Conservation (phyloP, 2,329 filamentous ascomycete genomes). For the Rutstroemia sydowiana region DNA sequence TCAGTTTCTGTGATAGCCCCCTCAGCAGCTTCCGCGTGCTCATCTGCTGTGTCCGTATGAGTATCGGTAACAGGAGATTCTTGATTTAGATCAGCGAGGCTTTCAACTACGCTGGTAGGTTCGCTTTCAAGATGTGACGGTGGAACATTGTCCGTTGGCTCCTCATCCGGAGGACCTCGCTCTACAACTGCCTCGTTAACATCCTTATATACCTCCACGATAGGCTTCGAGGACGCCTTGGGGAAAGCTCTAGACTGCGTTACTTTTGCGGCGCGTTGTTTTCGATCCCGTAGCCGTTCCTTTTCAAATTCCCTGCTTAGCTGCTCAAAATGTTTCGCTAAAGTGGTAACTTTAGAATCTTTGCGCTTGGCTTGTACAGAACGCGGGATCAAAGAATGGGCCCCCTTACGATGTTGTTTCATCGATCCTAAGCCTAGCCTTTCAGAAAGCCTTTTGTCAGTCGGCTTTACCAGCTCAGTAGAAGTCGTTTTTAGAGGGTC, state of each 20-base stretch:
- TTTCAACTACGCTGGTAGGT: slow-evolving; percentile 25
- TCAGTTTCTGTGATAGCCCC: slow-evolving; percentile 35
- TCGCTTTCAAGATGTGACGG: slow-evolving; percentile 24
- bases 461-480: slow-evolving; percentile 24
- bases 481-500: slow-evolving; percentile 22
- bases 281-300: slow-evolving; percentile 79
- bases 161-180: slow-evolving; percentile 51
- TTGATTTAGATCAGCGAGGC: slow-evolving; percentile 24
- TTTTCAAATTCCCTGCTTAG: slow-evolving; percentile 86
- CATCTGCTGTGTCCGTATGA: slow-evolving; percentile 25
- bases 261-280: slow-evolving; percentile 70
- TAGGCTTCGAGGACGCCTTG: slow-evolving; percentile 85
- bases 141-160: slow-evolving; percentile 14
- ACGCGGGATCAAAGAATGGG: slow-evolving; percentile 77
- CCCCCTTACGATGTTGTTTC: slow-evolving; percentile 50
- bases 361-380: slow-evolving; percentile 67
- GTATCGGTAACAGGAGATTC: slow-evolving; percentile 13
- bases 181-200: slow-evolving; percentile 90
- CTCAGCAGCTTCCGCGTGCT: slow-evolving; percentile 22
- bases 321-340: slow-evolving; percentile 94
- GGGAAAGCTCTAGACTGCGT: slow-evolving; percentile 74
- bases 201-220: slow-evolving; percentile 92
- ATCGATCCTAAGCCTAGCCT: slow-evolving; percentile 58
- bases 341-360: slow-evolving; percentile 75
- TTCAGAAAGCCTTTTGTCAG: slow-evolving; percentile 69